Percentiles rank a stretch among this genome's conserved stretches.
phyloP scores from a whole-genome alignment of 1,284 basidiomycete species.

The Termitomyces sp. region DNA sequence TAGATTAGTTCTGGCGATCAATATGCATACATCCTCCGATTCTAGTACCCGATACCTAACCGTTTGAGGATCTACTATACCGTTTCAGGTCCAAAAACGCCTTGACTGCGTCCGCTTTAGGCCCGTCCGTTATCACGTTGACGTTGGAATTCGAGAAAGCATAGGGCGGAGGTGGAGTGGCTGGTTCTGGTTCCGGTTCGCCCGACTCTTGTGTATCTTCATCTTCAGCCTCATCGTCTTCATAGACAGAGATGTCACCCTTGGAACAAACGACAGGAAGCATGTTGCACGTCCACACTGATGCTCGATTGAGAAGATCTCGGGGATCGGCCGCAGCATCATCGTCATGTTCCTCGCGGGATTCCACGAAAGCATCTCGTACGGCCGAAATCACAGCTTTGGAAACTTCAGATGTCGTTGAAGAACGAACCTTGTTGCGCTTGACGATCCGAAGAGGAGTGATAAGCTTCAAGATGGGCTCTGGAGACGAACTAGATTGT shows the following conservation, averaged over 20 bases:
- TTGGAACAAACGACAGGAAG: constrained; percentile 1
- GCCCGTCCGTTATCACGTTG: background rate
- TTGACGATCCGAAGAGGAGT: constrained; percentile 16
- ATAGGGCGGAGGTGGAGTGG: constrained; percentile 18
- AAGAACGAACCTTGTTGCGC: constrained; percentile 3
- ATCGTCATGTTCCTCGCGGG: constrained; percentile 7
- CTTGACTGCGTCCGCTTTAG: background rate
- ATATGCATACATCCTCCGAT: background rate
- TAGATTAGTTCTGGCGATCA: constrained; percentile 11
- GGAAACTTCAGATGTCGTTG: constrained; percentile 11
- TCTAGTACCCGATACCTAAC: background rate
- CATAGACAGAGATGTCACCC: constrained; percentile 1
- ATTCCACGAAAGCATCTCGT: constrained; percentile 13
- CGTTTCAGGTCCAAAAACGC: constrained; percentile 4
- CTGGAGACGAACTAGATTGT: background rate
- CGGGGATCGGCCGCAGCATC: constrained; percentile 12
- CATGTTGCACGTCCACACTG: constrained; percentile 15
- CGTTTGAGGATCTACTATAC: background rate
- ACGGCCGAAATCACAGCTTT: constrained; percentile 15
- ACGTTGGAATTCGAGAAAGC: constrained; percentile 5
- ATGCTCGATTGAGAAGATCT: constrained; percentile 16
- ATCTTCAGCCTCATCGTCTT: constrained; percentile 10
- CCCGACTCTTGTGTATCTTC: constrained; percentile 9
- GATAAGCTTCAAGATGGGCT: constrained; percentile 3
- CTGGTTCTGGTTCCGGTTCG: background rate